phyloP scores from a whole-genome alignment of 2,329 filamentous ascomycete species.

The Ophiostoma fasciatum region DNA sequence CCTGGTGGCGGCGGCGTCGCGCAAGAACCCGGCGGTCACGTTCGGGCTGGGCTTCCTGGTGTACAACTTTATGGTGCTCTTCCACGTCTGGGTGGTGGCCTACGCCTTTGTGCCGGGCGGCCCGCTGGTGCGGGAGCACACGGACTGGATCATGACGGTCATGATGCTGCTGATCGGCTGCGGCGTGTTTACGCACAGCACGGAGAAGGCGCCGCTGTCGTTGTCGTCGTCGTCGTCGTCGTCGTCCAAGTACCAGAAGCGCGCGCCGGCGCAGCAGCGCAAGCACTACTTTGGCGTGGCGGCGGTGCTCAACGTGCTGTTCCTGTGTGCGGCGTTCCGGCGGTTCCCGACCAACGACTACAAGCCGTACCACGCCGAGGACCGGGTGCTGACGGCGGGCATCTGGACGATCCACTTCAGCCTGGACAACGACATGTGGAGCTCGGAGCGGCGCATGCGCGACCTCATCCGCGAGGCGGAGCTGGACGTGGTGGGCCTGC shows the following conservation, averaged over 20 bases:
- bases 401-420: constrained; percentile 99
- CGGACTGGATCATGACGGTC: constrained; percentile 83
- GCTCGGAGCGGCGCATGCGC: constrained; percentile 84
- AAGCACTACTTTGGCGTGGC: constrained; percentile 45
- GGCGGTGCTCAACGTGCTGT: constrained; percentile 62
- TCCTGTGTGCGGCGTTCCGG: constrained; percentile 67
- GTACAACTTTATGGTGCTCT: constrained; percentile 91
- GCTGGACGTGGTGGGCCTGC: constrained; percentile 87
- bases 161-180: constrained; percentile 76
- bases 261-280: constrained; percentile 24
- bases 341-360: constrained; percentile 92
- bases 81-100: constrained; percentile 96
- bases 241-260: constrained; percentile 26
- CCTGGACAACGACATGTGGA: constrained; percentile 98
- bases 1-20: constrained; percentile 60
- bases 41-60: constrained; percentile 83
- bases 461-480: constrained; percentile 88
- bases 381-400: constrained; percentile 79
- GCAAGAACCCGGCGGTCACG: constrained; percentile 59
- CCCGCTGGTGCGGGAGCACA: constrained; percentile 80
- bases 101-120: constrained; percentile 97
- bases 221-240: constrained; percentile 25
- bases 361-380: constrained; percentile 72
- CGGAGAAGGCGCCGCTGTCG: constrained; percentile 26
- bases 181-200: constrained; percentile 62